These are phyloP conservation scores for Auricularia sp. DNA, from an alignment of 768 basidiomycete species.

Conservation along the genomic window DNA sequence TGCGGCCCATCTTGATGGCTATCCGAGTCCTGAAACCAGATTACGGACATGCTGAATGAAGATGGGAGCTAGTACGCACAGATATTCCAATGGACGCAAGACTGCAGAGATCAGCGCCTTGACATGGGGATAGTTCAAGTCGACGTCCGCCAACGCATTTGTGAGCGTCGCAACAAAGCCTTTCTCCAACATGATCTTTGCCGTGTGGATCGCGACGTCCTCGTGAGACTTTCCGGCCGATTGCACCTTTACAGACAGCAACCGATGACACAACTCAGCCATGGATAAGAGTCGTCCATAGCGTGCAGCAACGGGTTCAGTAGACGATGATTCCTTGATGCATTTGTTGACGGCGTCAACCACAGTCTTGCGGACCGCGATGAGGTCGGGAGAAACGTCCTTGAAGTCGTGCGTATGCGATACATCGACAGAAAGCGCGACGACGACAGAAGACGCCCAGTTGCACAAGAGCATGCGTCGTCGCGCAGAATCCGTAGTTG, in stretches of 20 bases:
- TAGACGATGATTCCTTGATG: conserved; percentile 63
- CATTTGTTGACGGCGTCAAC: conserved; percentile 80
- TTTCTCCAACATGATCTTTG: conserved; percentile 98
- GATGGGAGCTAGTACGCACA: conserved; percentile 38
- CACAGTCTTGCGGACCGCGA: conserved; percentile 87
- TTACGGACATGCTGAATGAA: not conserved
- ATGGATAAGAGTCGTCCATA: conserved; percentile 86
- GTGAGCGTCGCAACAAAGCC: conserved; percentile 87
- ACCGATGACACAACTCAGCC: conserved; percentile 75
- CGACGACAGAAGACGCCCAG: conserved; percentile 83
- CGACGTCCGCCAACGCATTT: conserved; percentile 79
- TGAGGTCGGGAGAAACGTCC: conserved; percentile 65
- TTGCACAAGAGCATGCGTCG: conserved; percentile 55
- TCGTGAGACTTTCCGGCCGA: conserved; percentile 40
- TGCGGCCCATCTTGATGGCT: conserved; percentile 95
- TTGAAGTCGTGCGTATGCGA: conserved; percentile 55
- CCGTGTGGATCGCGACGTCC: conserved; percentile 82
- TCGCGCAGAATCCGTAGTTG: conserved; percentile 42
- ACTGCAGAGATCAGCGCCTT: conserved; percentile 78
- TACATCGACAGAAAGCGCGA: conserved; percentile 88
- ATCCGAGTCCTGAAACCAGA: conserved; percentile 61
- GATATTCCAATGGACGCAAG: conserved; percentile 75
- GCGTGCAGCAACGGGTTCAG: conserved; percentile 52
- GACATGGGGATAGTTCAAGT: conserved; percentile 91
- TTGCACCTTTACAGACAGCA: conserved; percentile 72